phyloP scores from a whole-genome alignment of 108 stramenopile genomes.

The Cyclostephanos tholiformis region DNA sequence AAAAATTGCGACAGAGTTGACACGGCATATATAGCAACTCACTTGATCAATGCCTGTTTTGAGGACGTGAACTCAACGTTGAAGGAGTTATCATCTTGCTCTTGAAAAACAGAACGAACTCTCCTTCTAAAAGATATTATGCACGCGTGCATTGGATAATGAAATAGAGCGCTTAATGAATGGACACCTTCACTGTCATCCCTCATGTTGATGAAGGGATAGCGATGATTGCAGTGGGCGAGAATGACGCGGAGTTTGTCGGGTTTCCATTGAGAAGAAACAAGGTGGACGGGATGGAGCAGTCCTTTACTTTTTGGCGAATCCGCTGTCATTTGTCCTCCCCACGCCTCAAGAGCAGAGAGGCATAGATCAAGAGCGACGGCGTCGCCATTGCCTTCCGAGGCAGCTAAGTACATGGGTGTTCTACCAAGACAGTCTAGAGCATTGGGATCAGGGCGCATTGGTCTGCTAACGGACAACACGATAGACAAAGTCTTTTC shows the following conservation, averaged over 20 bases:
- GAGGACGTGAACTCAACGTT: constrained; percentile 16
- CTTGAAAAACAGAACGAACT: constrained; percentile 25
- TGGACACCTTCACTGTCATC: constrained; percentile 34
- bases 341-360: constrained; percentile 64
- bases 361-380: constrained; percentile 61
- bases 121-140: constrained; percentile 52
- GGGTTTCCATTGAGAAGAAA: constrained; percentile 48
- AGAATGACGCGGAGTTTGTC: constrained; percentile 59
- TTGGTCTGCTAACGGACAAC: constrained; percentile 51
- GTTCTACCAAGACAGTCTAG: constrained; percentile 67
- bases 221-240: constrained; percentile 49
- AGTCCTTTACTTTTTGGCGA: constrained; percentile 30
- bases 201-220: constrained; percentile 48
- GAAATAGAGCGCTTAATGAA: constrained; percentile 59
- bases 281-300: constrained; percentile 54
- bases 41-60: constrained; percentile 21
- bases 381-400: constrained; percentile 56
- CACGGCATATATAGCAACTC: constrained; percentile 6
- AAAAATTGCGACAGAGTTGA: background rate
- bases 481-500: constrained; percentile 61
- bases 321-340: constrained; percentile 52
- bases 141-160: constrained; percentile 74
- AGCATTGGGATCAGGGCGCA: constrained; percentile 65
- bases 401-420: constrained; percentile 71
- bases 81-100: background rate